phyloP scores from a whole-genome alignment of 805 yeast genomes.

The Pichia phayaonensis region DNA sequence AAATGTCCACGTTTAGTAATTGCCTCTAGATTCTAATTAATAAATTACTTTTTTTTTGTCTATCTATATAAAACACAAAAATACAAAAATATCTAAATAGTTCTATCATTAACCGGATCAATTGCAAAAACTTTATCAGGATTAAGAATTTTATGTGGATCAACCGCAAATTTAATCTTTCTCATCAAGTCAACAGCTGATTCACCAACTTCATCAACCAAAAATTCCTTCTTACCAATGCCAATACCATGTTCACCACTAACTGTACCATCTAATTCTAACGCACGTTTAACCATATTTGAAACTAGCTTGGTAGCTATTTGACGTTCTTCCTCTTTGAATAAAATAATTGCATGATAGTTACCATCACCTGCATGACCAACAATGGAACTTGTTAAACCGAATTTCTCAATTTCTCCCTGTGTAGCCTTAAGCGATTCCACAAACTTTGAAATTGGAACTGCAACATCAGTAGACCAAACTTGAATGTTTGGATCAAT shows the following conservation, averaged over 20 bases:
- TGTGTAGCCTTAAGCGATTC: constrained; percentile 55
- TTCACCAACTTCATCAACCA: constrained; percentile 59
- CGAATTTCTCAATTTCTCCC: constrained; percentile 50
- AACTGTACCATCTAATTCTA: constrained; percentile 69
- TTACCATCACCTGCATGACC: constrained; percentile 94
- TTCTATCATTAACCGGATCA: constrained; percentile 42
- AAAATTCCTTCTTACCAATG: constrained; percentile 60
- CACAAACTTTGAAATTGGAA: constrained; percentile 67
- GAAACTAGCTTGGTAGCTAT: constrained; percentile 53
- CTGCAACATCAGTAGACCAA: constrained; percentile 91
- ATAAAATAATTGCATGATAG: constrained; percentile 63
- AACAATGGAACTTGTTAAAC: constrained; percentile 57
- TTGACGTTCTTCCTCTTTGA: constrained; percentile 47
- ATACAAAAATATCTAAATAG: not conserved
- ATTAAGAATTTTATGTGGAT: constrained; percentile 66
- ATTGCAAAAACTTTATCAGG: constrained; percentile 73
- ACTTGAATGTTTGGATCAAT: constrained; percentile 53
- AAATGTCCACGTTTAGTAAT: too few relatives aligned
- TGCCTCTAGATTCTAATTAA: too few relatives aligned
- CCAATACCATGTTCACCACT: constrained; percentile 92
- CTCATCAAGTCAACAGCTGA: constrained; percentile 72
- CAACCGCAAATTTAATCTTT: constrained; percentile 61
- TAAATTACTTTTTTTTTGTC: not conserved
- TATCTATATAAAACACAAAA: too few relatives aligned
- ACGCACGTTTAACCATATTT: constrained; percentile 62